phyloP scores from a whole-genome alignment of 2,329 filamentous ascomycete species.

The Alternaria rosae region DNA sequence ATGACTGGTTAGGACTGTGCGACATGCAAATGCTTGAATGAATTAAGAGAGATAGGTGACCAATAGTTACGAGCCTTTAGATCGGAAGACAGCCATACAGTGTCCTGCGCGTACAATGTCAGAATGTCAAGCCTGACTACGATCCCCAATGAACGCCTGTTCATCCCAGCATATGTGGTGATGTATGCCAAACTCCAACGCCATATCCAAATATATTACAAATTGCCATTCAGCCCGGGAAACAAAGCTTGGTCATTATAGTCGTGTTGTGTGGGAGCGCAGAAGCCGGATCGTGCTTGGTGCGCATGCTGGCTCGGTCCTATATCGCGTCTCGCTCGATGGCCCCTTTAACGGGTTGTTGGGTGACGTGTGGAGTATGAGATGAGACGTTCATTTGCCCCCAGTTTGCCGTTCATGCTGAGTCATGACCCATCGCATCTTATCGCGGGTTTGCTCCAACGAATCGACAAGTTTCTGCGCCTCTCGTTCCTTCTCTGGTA shows the following conservation, averaged over 20 bases:
- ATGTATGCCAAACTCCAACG: slow-evolving; percentile 17
- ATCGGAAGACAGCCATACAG: background rate
- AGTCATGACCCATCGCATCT: slow-evolving; percentile 74
- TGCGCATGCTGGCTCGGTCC: background rate
- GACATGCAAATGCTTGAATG: background rate
- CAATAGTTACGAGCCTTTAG: background rate
- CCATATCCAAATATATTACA: slow-evolving; percentile 34
- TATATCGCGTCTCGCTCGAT: background rate
- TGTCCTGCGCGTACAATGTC: background rate
- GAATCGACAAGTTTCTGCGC: slow-evolving; percentile 67
- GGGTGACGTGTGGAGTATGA: background rate
- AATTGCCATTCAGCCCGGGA: slow-evolving; percentile 24
- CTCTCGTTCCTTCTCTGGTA: slow-evolving; percentile 65
- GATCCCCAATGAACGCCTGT: slow-evolving; percentile 4
- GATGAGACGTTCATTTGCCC: slow-evolving; percentile 1
- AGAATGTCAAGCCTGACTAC: background rate
- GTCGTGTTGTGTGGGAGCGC: slow-evolving; percentile 15
- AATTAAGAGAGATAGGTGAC: background rate
- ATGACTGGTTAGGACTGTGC: background rate
- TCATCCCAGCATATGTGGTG: slow-evolving; percentile 5
- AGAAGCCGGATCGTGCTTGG: background rate
- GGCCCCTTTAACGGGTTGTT: slow-evolving; percentile 1
- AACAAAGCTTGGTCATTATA: slow-evolving; percentile 27
- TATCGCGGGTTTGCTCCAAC: slow-evolving; percentile 66
- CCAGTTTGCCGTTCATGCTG: slow-evolving; percentile 36